These are phyloP conservation scores for Saksenaea oblongispora DNA, from an alignment of 371 early-diverging fungal species.

Conservation along the genomic window DNA sequence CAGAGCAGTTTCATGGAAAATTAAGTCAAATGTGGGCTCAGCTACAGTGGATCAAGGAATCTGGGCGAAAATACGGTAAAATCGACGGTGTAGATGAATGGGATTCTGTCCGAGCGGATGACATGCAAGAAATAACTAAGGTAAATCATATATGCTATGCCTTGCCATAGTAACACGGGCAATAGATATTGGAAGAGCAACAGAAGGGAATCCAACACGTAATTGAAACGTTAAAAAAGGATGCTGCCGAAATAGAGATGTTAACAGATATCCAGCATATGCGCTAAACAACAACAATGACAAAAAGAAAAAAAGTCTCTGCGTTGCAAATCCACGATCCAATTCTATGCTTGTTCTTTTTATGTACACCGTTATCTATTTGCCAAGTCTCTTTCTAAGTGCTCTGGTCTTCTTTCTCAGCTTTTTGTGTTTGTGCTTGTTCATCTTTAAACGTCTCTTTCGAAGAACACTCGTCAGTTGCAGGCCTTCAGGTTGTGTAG, in stretches of 20 bases:
- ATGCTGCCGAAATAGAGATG: constrained; percentile 29
- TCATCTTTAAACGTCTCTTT: constrained; percentile 85
- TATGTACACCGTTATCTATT: constrained; percentile 44
- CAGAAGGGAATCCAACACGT: constrained; percentile 66
- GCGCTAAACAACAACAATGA: neutral
- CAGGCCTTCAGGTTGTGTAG: constrained; percentile 32
- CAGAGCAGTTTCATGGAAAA: constrained; percentile 80
- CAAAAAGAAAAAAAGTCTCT: neutral
- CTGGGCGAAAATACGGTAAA: constrained; percentile 53
- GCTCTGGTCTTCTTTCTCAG: constrained; percentile 80
- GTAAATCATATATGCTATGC: constrained; percentile 19
- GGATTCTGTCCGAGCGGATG: constrained; percentile 41
- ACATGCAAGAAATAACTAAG: constrained; percentile 50
- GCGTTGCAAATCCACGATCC: neutral
- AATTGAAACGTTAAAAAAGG: constrained; percentile 57
- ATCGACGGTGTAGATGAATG: constrained; percentile 39
- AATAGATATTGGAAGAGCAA: constrained; percentile 60
- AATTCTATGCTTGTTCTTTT: constrained; percentile 6
- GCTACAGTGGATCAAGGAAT: constrained; percentile 75
- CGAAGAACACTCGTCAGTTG: constrained; percentile 69
- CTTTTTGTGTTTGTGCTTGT: constrained; percentile 87
- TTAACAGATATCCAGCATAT: constrained; percentile 3
- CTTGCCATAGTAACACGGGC: neutral
- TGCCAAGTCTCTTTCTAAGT: constrained; percentile 76
- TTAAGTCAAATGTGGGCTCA: constrained; percentile 83